Evolutionary conservation across 192 early-diverging fungal species (phyloP).

Genomic region (Allomyces javanicus): DNA sequence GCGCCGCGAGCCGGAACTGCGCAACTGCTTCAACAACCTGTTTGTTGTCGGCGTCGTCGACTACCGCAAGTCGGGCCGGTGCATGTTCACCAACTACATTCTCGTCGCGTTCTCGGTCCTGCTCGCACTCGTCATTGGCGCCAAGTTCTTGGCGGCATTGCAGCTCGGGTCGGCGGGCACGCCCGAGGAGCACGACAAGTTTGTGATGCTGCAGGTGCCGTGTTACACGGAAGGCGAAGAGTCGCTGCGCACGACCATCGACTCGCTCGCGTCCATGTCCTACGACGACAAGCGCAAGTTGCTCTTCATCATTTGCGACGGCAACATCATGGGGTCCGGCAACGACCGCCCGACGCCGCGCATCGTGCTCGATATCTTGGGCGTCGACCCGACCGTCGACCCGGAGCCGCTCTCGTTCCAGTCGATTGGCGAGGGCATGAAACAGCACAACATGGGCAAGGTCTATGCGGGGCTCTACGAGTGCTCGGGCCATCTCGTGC

Average conservation of each 20-base stretch:
- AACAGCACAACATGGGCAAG: conserved; percentile 63
- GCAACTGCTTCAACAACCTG: conserved; percentile 39
- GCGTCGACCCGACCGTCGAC: conserved; percentile 20
- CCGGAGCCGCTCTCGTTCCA: conserved; percentile 51
- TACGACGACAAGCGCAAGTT: conserved; percentile 72
- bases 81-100: conserved; percentile 45
- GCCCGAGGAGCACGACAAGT: conserved; percentile 52
- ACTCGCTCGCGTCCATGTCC: conserved; percentile 42
- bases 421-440: conserved; percentile 53
- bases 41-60: conserved; percentile 51
- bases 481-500: conserved; percentile 49
- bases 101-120: conserved; percentile 35
- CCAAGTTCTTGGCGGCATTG: conserved; percentile 57
- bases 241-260: conserved; percentile 49
- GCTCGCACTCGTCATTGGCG: conserved; percentile 44
- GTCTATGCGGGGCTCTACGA: conserved; percentile 67
- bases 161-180: conserved; percentile 41
- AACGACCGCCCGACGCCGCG: conserved; percentile 65
- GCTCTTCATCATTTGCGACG: conserved; percentile 55
- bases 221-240: conserved; percentile 71
- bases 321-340: conserved; percentile 61
- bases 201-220: conserved; percentile 60
- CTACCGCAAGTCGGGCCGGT: conserved; percentile 26
- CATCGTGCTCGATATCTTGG: conserved; percentile 59
- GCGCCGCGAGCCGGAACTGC: conserved; percentile 9